Base-by-base conservation (phyloP, 2,329 filamentous ascomycete species). In the Hortaea sp. region DNA sequence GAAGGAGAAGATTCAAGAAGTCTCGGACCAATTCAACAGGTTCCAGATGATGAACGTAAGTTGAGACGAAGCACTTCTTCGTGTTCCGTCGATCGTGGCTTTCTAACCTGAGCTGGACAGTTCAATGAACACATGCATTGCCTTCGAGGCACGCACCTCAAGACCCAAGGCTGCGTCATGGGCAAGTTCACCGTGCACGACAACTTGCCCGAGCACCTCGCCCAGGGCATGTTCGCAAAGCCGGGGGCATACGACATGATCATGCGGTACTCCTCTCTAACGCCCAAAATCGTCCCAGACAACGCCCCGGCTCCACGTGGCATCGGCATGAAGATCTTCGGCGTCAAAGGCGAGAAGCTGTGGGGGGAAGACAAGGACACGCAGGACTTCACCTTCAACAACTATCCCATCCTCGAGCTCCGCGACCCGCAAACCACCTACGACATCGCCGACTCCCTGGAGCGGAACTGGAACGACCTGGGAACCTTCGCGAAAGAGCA, bases 41-140 rank as follows among this genome's bases (percentile, higher is more conserved):
- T 62, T 67, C 54, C 63, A 68, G 49, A 64, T 67, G 58, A 65
- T 65, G 56, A 66, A 66, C 40, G 20, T 20, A 4, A 20, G 20
- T 20, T 20, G 20, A 20, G 20, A 20, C 20, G 20, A 20, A 20
- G 20, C 20, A 20, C 2, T 20, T 20, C 20, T 20, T 20, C 20
- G 20, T 20, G 20, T 20, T 20, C 20, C 20, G 20, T 20, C 20
- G 20, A 20, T 20, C 20, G 20, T 20, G 20, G 20, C 20, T 20
- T 20, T 20, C 20, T 20, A 20, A 20, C 20, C 20, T 20, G 20
- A 20, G 20, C 20, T 20, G 20, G 20, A 20, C 20, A 20, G 20
- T 65, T 66, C 57, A 63, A 66, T 45, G 61, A 63, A 47, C 61
- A 67, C 49, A 57, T 58, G 38, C 64, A 65, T 51, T 63, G 57